Conservation (phyloP, 2,329 filamentous ascomycete genomes). For the Passalora sequoiae region DNA sequence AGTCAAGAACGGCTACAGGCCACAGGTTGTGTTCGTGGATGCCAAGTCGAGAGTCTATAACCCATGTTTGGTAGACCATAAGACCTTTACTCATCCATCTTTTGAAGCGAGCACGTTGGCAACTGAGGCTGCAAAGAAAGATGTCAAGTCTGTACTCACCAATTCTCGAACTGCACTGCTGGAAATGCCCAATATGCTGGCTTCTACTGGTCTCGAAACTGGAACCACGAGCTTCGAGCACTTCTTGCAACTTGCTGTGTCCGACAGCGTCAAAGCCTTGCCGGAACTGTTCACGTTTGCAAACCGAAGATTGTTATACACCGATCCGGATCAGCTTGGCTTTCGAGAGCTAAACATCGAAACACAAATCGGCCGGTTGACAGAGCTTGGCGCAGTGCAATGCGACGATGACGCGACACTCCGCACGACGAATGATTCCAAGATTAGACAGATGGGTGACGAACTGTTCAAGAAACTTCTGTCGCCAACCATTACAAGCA, state of each 20-base stretch:
- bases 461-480: constrained; percentile 28
- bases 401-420: constrained; percentile 6
- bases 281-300: constrained; percentile 23
- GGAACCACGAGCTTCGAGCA: constrained; percentile 45
- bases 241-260: constrained; percentile 44
- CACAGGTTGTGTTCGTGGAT: constrained; percentile 19
- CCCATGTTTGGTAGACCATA: constrained; percentile 13
- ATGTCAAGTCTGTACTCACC: background rate
- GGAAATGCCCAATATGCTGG: constrained; percentile 48
- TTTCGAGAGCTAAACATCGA: constrained; percentile 21
- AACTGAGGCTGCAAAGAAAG: constrained; percentile 1
- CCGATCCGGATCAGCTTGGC: constrained; percentile 25
- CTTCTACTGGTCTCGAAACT: constrained; percentile 41
- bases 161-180: constrained; percentile 17
- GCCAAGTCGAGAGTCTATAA: constrained; percentile 9
- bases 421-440: constrained; percentile 14
- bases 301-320: constrained; percentile 19
- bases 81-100: constrained; percentile 13
- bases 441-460: constrained; percentile 25
- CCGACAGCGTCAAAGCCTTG: constrained; percentile 10
- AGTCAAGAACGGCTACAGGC: constrained; percentile 8
- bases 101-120: constrained; percentile 19
- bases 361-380: constrained; percentile 22
- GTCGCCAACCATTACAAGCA: constrained; percentile 2
- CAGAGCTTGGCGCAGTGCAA: constrained; percentile 17